Percentiles rank a stretch among this genome's conserved stretches.
phyloP scores from a whole-genome alignment of 768 basidiomycete genomes.

The Pisolithus sp. region DNA sequence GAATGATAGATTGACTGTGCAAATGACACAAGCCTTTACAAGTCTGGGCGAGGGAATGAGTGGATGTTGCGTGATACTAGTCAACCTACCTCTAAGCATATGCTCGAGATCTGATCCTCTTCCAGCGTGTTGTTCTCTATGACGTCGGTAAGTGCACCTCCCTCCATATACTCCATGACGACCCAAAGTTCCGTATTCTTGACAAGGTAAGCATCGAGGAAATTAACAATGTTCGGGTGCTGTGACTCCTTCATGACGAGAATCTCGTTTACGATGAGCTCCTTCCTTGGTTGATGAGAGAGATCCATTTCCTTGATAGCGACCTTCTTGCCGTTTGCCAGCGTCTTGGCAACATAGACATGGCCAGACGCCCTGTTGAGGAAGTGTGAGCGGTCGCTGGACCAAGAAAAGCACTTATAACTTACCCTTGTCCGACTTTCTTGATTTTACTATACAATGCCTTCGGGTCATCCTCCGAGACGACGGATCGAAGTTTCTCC shows the following conservation, averaged over 20 bases:
- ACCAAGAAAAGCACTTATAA: slow-evolving; percentile 12
- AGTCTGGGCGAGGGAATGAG: slow-evolving; percentile 46
- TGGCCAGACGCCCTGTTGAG: slow-evolving; percentile 83
- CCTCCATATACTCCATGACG: slow-evolving; percentile 99
- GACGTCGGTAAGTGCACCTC: slow-evolving; percentile 93
- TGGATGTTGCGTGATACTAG: not conserved
- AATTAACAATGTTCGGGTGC: slow-evolving; percentile 97
- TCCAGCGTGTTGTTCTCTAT: slow-evolving; percentile 95
- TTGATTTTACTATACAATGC: slow-evolving; percentile 91
- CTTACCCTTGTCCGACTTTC: slow-evolving; percentile 98
- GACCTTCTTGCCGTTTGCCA: slow-evolving; percentile 78
- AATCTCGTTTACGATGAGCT: slow-evolving; percentile 96
- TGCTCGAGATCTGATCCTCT: slow-evolving; percentile 92
- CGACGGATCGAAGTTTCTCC: slow-evolving; percentile 91
- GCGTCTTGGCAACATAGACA: slow-evolving; percentile 93
- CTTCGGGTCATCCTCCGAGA: slow-evolving; percentile 83
- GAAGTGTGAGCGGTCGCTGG: slow-evolving; percentile 10
- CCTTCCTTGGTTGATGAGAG: slow-evolving; percentile 90
- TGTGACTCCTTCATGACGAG: slow-evolving; percentile 98
- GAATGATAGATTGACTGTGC: slow-evolving; percentile 91
- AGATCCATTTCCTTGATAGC: slow-evolving; percentile 99
- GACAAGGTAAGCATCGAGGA: slow-evolving; percentile 84
- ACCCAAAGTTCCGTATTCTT: slow-evolving; percentile 91
- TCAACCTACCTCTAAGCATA: slow-evolving; percentile 75
- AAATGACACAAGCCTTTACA: slow-evolving; percentile 93